Conservation (phyloP, 805 yeast genomes). For the Wickerhamiella musiphila region DNA sequence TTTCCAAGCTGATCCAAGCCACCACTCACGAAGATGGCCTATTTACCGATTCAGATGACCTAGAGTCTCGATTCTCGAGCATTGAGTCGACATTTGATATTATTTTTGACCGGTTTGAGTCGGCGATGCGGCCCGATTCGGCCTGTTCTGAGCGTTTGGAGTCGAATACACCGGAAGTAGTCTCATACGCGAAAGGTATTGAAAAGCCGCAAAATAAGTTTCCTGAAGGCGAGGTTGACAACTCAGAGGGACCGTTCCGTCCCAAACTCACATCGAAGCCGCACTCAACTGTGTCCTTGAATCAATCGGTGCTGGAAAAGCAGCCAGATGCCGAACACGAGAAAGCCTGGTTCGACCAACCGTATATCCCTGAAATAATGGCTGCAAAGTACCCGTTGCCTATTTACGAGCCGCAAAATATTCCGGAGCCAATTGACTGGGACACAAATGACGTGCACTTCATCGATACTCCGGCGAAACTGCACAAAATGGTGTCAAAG, state of each 20-base stretch:
- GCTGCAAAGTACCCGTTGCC: conserved; percentile 48
- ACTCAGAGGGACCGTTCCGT: conserved; percentile 57
- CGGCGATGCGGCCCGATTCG: not conserved
- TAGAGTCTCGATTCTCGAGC: conserved; percentile 40
- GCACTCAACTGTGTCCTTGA: conserved; percentile 38
- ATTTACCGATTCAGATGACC: conserved; percentile 27
- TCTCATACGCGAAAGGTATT: conserved; percentile 18
- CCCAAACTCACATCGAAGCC: conserved; percentile 66
- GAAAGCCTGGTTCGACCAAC: conserved; percentile 52
- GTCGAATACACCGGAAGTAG: conserved; percentile 13
- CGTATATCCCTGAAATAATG: conserved; percentile 62
- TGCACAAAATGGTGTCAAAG: conserved; percentile 37
- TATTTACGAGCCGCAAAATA: conserved; percentile 33
- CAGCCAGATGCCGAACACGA: conserved; percentile 25
- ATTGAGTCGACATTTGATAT: conserved; percentile 48
- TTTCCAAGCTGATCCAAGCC: conserved; percentile 16
- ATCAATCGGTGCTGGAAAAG: conserved; percentile 29
- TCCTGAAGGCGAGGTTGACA: conserved; percentile 36
- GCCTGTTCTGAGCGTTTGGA: no score
- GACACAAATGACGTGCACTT: conserved; percentile 26
- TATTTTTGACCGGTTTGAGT: conserved; percentile 47
- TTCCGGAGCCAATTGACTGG: conserved; percentile 25
- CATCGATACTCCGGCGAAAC: conserved; percentile 43
- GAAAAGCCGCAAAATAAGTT: conserved; percentile 27
- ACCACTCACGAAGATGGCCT: conserved; percentile 17